phyloP scores from a whole-genome alignment of 1,284 basidiomycete species.

The Rhodotorula sp. region DNA sequence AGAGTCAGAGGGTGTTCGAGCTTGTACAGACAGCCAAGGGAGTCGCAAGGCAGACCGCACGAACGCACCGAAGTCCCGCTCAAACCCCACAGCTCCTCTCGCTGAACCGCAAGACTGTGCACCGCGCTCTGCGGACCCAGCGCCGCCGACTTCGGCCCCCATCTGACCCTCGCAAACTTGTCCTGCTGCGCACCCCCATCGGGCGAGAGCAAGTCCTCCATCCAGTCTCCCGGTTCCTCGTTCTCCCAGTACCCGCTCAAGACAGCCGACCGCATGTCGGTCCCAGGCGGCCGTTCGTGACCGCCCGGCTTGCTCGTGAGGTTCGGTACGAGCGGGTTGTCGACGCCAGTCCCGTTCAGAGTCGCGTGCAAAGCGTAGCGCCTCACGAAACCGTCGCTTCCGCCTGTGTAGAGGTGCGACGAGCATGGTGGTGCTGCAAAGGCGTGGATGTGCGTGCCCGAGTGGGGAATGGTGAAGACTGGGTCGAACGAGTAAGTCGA shows the following conservation, averaged over 20 bases:
- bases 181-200: neutral
- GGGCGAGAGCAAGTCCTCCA: conserved; percentile 8
- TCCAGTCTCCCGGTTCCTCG: conserved; percentile 30
- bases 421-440: conserved; percentile 37
- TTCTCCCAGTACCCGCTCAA: conserved; percentile 44
- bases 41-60: too few relatives aligned
- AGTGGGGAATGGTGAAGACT: conserved; percentile 37
- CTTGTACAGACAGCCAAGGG: neutral
- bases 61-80: conserved; percentile 73
- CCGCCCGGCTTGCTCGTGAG: conserved; percentile 27
- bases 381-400: conserved; percentile 43
- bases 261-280: conserved; percentile 25
- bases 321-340: conserved; percentile 19
- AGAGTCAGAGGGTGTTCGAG: neutral
- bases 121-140: conserved; percentile 22
- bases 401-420: conserved; percentile 42
- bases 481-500: conserved; percentile 27
- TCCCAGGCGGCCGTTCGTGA: neutral
- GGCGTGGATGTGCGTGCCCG: conserved; percentile 29
- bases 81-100: conserved; percentile 84
- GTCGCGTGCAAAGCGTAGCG: conserved; percentile 39
- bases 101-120: conserved; percentile 75
- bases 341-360: conserved; percentile 27
- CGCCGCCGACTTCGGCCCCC: conserved; percentile 24
- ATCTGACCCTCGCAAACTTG: conserved; percentile 9